Evolutionary conservation across 2,329 filamentous ascomycete genomes (phyloP), one percentile per base, ranked within the genome.

Genomic region (Teratosphaeria gauchensis): DNA sequence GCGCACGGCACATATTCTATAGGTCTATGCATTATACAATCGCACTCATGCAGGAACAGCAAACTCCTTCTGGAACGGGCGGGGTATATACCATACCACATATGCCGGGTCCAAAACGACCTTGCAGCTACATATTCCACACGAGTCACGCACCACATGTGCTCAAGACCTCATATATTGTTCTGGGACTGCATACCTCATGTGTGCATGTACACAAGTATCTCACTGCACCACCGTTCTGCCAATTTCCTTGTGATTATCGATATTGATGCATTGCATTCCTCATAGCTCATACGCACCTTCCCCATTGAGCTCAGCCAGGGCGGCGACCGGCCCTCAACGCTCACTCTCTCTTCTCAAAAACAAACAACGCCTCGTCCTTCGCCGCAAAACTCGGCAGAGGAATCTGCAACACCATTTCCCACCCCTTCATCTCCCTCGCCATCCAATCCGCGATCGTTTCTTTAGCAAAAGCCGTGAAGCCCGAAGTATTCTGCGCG

Each of bases 301-400:
- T 46, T 46, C 38, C 38, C 16, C 11, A 46, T n/a, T 46, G 38
- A 46, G 38, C 33, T 28, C 24, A 28, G 24, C 24, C 24, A 28
- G 2, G 2, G 24, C 7, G 14, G 33, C 33, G 14, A 35, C 14
- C 9, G 7, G 33, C 14, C 33, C 5, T 19, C 11, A 46, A 4
- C 4, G 19, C 19, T 21, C 7, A 48, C n/a, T 21, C 21, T 38
- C 56, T 62, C 61, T 66, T 72, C 64, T 74, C 69, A 57, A 87
- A 90, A 21, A 89, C 79, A 72, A 85, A 90, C 58, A 90, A 67
- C 0, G 84, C 87, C 73, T 91, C 87, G 65, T 91, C 88, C 71
- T 90, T 90, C 31, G 85, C 87, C 2, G 86, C 83, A 72, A 90
- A 90, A 70, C 85, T 89, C 24, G 87, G 87, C 68, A 91, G 70